These are phyloP conservation scores for Aspergillus biplanus DNA, from an alignment of 495 filamentous ascomycete species.

Conservation along the genomic window DNA sequence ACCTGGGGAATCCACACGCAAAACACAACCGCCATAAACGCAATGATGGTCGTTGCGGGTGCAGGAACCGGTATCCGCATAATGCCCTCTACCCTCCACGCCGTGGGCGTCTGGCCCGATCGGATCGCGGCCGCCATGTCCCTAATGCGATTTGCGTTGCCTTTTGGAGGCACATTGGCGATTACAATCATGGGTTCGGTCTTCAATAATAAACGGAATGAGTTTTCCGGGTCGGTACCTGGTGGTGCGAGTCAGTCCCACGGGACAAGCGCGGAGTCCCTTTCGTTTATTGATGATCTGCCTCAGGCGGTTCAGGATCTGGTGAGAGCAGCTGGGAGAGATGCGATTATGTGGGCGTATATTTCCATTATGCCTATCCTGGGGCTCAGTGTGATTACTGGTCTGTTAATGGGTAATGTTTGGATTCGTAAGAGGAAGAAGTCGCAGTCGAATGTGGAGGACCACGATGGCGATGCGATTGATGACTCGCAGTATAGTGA, in stretches of 20 bases:
- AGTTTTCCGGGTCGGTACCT: conserved; percentile 4
- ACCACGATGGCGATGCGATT: background rate
- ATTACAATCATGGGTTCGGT: conserved; percentile 64
- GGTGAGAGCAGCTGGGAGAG: conserved; percentile 37
- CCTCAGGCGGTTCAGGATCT: conserved; percentile 25
- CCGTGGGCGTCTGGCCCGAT: conserved; percentile 54
- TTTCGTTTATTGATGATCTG: conserved; percentile 27
- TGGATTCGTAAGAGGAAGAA: conserved; percentile 39
- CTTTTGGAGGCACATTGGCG: conserved; percentile 61
- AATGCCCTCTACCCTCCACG: conserved; percentile 57
- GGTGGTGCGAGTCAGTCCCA: conserved; percentile 12
- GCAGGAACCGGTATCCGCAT: conserved; percentile 55
- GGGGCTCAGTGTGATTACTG: conserved; percentile 47
- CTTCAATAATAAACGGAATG: conserved; percentile 56
- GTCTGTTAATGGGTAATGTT: conserved; percentile 56
- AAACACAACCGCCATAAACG: conserved; percentile 50
- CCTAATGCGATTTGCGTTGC: conserved; percentile 52
- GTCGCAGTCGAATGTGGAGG: background rate
- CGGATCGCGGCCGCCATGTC: conserved; percentile 55
- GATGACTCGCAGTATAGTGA: conserved; percentile 18
- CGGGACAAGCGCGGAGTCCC: conserved; percentile 19
- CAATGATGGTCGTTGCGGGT: conserved; percentile 63
- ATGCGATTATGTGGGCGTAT: conserved; percentile 60
- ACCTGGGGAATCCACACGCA: conserved; percentile 48
- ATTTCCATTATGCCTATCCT: conserved; percentile 58